Conservation (phyloP, 2,329 filamentous ascomycete genomes). For the Beauveria rudraprayagi region DNA sequence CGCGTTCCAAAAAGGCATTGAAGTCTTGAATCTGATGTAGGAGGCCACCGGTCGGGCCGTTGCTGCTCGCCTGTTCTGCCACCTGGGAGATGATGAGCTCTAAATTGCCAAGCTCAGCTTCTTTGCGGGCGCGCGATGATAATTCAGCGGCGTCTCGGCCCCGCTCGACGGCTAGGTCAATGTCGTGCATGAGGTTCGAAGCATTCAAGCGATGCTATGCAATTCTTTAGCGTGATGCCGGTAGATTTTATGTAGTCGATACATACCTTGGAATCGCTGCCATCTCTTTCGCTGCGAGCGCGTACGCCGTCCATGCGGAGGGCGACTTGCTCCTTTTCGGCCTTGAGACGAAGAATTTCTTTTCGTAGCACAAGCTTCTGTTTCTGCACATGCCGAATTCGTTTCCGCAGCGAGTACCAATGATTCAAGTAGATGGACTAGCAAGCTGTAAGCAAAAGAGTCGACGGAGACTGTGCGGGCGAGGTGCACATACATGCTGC, state of each 20-base stretch:
- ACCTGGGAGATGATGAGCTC: conserved; percentile 50
- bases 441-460: background rate
- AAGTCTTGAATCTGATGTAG: conserved; percentile 52
- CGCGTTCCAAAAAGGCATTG: conserved; percentile 55
- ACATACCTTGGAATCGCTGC: conserved; percentile 46
- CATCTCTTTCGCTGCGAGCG: conserved; percentile 38
- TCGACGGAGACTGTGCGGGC: no score
- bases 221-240: conserved; percentile 5
- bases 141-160: conserved; percentile 41
- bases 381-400: conserved; percentile 48
- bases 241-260: conserved; percentile 16
- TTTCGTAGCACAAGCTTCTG: conserved; percentile 50
- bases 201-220: conserved; percentile 39
- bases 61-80: conserved; percentile 43
- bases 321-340: conserved; percentile 54
- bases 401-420: conserved; percentile 48
- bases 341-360: conserved; percentile 50
- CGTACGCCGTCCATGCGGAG: conserved; percentile 56
- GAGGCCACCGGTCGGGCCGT: conserved; percentile 41
- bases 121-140: conserved; percentile 36
- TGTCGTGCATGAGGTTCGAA: conserved; percentile 52
- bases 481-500: conserved; percentile 43
- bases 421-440: conserved; percentile 53
- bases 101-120: conserved; percentile 46
- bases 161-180: conserved; percentile 49